A percentile compares a stretch with the other conserved stretches of the same genome.
phyloP scores from a whole-genome alignment of 2,329 filamentous ascomycete species.

The Botrytis cinerea region DNA sequence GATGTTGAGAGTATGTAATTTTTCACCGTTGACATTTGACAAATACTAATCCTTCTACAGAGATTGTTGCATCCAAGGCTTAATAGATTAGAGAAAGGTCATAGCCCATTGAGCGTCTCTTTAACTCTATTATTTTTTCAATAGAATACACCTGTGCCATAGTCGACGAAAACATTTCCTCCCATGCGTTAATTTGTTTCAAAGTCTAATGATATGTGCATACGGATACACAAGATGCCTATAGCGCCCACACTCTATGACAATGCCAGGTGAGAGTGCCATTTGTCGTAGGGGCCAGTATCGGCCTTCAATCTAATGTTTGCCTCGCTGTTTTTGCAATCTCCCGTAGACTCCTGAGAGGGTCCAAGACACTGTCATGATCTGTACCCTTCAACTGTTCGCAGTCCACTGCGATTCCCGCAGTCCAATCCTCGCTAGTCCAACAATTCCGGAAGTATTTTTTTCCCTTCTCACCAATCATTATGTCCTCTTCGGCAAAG shows the following conservation, averaged over 20 bases:
- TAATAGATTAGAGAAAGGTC: slow-evolving; percentile 54
- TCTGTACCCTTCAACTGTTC: slow-evolving; percentile 41
- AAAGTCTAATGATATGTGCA: slow-evolving; percentile 12
- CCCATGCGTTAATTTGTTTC: slow-evolving; percentile 1
- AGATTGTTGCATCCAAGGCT: slow-evolving; percentile 63
- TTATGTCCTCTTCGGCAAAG: slow-evolving; percentile 45
- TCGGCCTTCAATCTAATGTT: neutral
- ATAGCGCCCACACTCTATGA: neutral
- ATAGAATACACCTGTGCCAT: slow-evolving; percentile 60
- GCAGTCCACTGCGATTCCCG: slow-evolving; percentile 43
- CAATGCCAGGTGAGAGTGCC: neutral
- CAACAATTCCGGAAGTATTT: slow-evolving; percentile 49
- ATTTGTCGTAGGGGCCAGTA: neutral
- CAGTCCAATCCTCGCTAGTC: slow-evolving; percentile 37
- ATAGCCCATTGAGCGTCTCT: slow-evolving; percentile 38
- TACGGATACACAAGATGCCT: neutral
- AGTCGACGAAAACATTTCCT: slow-evolving; percentile 45
- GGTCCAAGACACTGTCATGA: slow-evolving; percentile 44
- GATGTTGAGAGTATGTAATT: slow-evolving; percentile 88
- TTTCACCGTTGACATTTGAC: neutral
- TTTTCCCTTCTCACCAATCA: slow-evolving; percentile 48
- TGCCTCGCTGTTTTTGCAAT: slow-evolving; percentile 23
- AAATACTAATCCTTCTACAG: slow-evolving; percentile 48
- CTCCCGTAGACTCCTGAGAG: slow-evolving; percentile 25
- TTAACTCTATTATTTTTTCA: slow-evolving; percentile 55